These are phyloP conservation scores for Akanthomyces muscarius DNA, from an alignment of 2,329 filamentous ascomycete genomes.

Conservation along the genomic window DNA sequence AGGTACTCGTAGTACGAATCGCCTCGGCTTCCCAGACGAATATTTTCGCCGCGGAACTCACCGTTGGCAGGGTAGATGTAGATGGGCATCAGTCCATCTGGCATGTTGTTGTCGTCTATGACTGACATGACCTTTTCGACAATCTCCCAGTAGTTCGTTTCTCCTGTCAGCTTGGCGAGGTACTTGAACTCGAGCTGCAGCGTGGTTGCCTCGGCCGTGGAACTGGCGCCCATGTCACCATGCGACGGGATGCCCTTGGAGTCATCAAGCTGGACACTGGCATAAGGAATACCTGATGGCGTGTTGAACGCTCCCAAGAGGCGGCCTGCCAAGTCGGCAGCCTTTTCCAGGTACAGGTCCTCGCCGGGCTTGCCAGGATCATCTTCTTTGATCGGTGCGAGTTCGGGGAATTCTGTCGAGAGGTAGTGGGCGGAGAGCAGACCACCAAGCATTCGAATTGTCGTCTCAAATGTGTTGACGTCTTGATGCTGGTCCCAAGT, in stretches of 20 bases:
- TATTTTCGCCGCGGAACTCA: conserved; percentile 76
- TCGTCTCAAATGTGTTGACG: conserved; percentile 97
- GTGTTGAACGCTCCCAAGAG: conserved; percentile 86
- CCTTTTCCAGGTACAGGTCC: conserved; percentile 94
- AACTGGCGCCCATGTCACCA: conserved; percentile 80
- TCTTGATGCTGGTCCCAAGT: conserved; percentile 91
- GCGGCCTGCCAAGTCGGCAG: conserved; percentile 84
- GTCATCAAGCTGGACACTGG: conserved; percentile 82
- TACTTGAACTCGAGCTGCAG: conserved; percentile 98
- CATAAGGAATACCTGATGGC: conserved; percentile 78
- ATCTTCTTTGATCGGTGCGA: conserved; percentile 70
- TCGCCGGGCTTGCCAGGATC: conserved; percentile 71
- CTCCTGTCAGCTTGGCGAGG: conserved; percentile 87
- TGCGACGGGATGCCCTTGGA: conserved; percentile 76
- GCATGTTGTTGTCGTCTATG: conserved; percentile 73
- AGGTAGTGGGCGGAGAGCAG: conserved; percentile 91
- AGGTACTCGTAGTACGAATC: conserved; percentile 99
- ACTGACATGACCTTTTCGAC: conserved; percentile 84
- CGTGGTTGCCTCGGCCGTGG: conserved; percentile 88
- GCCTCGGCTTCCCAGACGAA: conserved; percentile 86
- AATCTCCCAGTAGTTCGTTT: conserved; percentile 86
- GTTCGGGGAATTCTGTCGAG: conserved; percentile 74
- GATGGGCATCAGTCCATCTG: conserved; percentile 86
- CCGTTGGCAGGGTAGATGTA: conserved; percentile 79
- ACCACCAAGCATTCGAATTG: conserved; percentile 94